These are phyloP conservation scores for Penicillium nucicola DNA, from an alignment of 495 filamentous ascomycete genomes.

Conservation along the genomic window DNA sequence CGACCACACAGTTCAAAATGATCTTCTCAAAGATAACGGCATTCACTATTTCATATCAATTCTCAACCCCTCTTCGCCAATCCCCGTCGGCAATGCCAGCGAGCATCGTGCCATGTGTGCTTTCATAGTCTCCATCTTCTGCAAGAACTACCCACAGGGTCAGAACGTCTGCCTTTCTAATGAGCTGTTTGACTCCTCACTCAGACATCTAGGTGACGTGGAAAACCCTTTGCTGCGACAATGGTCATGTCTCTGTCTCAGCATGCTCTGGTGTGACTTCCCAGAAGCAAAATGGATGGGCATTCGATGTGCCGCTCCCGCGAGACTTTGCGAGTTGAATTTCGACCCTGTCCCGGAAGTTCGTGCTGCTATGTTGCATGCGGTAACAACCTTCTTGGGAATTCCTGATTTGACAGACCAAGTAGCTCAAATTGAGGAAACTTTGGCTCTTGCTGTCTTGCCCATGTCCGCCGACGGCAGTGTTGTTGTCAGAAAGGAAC, in stretches of 20 bases:
- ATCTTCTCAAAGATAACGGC: constrained; percentile 92
- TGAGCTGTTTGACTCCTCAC: constrained; percentile 80
- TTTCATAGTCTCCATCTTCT: constrained; percentile 95
- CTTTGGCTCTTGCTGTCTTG: constrained; percentile 77
- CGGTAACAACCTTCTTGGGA: constrained; percentile 87
- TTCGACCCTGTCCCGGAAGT: constrained; percentile 95
- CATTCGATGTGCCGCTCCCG: constrained; percentile 75
- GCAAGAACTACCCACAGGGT: constrained; percentile 86
- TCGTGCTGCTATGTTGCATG: constrained; percentile 86
- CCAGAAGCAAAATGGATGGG: constrained; percentile 93
- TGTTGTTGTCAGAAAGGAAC: constrained; percentile 86
- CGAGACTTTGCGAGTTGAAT: constrained; percentile 72
- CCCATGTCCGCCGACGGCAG: constrained; percentile 89
- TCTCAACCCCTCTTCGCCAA: constrained; percentile 74
- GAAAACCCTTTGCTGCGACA: constrained; percentile 88
- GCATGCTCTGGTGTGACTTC: constrained; percentile 88
- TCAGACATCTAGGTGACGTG: constrained; percentile 75
- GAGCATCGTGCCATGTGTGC: constrained; percentile 99
- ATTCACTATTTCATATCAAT: constrained; percentile 95
- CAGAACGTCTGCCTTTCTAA: constrained; percentile 79
- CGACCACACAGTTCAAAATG: constrained; percentile 85
- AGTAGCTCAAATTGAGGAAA: constrained; percentile 85
- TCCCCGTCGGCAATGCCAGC: constrained; percentile 77
- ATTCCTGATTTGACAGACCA: constrained; percentile 91
- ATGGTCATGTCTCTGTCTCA: constrained; percentile 95